phyloP scores from a whole-genome alignment of 176 grass and related monocot genomes.

The Olyra latifolia region DNA sequence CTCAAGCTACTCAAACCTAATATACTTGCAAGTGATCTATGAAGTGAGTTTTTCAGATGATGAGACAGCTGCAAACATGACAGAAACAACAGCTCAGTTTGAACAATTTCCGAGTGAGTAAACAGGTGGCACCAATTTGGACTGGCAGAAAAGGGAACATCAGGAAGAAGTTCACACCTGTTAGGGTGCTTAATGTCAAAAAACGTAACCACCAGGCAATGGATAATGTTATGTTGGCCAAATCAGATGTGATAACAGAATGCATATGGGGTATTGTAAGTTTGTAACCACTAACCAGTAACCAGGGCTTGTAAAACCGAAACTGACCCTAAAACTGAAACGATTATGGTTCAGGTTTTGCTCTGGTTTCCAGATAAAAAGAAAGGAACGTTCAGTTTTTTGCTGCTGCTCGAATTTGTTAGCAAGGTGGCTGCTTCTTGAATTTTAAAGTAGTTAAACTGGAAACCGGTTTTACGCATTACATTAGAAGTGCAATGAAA shows the following conservation, averaged over 20 bases:
- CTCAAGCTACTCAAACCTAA: constrained; percentile 4
- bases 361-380: no score
- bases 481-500: neutral
- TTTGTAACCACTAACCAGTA: neutral
- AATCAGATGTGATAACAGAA: neutral
- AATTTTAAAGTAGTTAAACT: neutral
- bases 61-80: neutral
- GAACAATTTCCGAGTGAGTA: neutral
- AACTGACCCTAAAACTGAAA: neutral
- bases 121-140: neutral
- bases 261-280: neutral
- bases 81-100: neutral
- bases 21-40: neutral
- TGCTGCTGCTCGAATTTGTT: no score
- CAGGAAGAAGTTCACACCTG: neutral
- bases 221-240: neutral
- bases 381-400: no score
- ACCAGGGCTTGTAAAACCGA: no score
- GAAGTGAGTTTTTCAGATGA: constrained; percentile 10
- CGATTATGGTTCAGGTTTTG: neutral
- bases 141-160: neutral
- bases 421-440: no score
- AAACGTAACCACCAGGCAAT: neutral
- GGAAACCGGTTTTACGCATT: neutral
- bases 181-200: neutral